Evolutionary conservation across 768 basidiomycete genomes (phyloP).

Genomic region (Dacryopinax spathularia): DNA sequence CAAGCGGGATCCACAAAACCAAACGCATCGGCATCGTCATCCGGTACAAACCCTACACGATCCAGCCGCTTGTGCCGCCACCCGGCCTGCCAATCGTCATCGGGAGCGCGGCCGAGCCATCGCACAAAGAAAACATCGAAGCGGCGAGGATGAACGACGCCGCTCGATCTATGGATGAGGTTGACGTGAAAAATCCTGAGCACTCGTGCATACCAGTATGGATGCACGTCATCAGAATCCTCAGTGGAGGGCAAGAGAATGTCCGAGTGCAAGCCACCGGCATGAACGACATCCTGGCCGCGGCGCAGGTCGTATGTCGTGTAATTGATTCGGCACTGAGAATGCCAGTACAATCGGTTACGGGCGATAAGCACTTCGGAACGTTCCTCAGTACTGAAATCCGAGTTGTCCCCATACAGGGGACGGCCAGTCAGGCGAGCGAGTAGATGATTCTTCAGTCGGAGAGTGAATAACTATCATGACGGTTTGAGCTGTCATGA

Average conservation of each 20-base stretch:
- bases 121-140: background rate
- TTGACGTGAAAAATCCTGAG: constrained; percentile 8
- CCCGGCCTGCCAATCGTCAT: background rate
- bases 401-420: background rate
- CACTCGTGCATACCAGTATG: constrained; percentile 10
- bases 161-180: background rate
- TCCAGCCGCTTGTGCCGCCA: constrained; percentile 22
- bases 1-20: constrained; percentile 34
- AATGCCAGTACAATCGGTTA: too few species aligned
- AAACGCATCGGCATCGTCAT: constrained; percentile 23
- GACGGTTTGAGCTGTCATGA: too few species aligned
- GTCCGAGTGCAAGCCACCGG: background rate
- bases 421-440: background rate
- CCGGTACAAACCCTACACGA: constrained; percentile 28
- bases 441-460: background rate
- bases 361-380: background rate
- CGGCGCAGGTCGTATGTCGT: constrained; percentile 8
- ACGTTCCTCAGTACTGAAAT: background rate
- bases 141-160: background rate
- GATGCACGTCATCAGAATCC: background rate
- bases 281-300: constrained; percentile 5
- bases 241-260: background rate
- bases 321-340: background rate
- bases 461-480: background rate
- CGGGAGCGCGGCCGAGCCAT: background rate